Conservation (phyloP, 1,284 basidiomycete genomes). For the Gymnopus androsaceus region DNA sequence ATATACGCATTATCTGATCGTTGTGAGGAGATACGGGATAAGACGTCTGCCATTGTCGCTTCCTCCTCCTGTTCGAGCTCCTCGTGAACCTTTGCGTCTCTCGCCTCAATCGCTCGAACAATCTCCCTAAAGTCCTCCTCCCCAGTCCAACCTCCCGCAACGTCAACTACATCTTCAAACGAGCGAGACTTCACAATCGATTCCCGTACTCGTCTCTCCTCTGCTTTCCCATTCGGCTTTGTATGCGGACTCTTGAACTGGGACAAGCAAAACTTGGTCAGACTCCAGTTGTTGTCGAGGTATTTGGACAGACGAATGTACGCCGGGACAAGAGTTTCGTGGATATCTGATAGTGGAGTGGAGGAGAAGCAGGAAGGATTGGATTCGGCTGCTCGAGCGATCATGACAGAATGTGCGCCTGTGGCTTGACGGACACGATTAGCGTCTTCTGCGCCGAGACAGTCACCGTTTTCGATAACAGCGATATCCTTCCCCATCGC, state of each 20-base stretch:
- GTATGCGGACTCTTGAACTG: constrained; percentile 74
- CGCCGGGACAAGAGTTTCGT: constrained; percentile 71
- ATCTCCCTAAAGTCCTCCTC: constrained; percentile 63
- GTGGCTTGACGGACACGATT: constrained; percentile 75
- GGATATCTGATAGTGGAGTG: constrained; percentile 68
- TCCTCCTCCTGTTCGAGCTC: not conserved
- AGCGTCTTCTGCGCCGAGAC: constrained; percentile 78
- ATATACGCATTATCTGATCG: constrained; percentile 6
- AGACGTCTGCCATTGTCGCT: constrained; percentile 10
- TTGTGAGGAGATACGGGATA: constrained; percentile 12
- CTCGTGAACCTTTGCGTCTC: constrained; percentile 35
- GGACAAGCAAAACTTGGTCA: constrained; percentile 90
- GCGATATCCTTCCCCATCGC: constrained; percentile 72
- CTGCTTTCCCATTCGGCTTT: constrained; percentile 49
- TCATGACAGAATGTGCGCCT: constrained; percentile 92
- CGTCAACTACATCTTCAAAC: constrained; percentile 59
- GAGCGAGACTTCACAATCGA: constrained; percentile 64
- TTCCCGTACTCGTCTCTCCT: constrained; percentile 59
- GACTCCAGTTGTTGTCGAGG: constrained; percentile 77
- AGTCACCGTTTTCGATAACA: constrained; percentile 95
- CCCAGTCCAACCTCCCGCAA: constrained; percentile 64
- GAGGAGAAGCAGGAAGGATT: constrained; percentile 89
- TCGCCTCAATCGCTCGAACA: constrained; percentile 51
- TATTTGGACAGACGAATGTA: constrained; percentile 78
- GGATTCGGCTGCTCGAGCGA: constrained; percentile 90